These are phyloP conservation scores for Aeminium ludgeri DNA, from an alignment of 495 filamentous ascomycete species.

Conservation along the genomic window DNA sequence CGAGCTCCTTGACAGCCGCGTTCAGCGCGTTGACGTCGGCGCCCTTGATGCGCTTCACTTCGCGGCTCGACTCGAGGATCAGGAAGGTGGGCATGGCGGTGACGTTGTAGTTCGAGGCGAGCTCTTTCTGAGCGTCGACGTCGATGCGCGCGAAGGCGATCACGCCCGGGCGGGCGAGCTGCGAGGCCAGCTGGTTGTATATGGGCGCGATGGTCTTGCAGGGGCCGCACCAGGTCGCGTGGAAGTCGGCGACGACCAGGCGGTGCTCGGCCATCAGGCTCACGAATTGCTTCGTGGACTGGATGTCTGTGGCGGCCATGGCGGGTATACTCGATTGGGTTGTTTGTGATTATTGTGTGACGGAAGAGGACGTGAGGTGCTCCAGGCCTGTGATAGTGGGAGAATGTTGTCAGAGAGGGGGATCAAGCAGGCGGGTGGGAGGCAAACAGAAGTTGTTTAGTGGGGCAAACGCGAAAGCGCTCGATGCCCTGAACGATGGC, in stretches of 20 bases:
- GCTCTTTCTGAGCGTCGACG: conserved; percentile 55
- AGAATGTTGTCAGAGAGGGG: no score
- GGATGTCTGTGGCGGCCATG: no score
- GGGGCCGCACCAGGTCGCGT: conserved; percentile 72
- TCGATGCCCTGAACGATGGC: no score
- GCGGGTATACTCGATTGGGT: no score
- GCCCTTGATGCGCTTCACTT: conserved; percentile 52
- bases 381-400: no score
- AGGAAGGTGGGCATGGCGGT: conserved; percentile 79
- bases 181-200: conserved; percentile 59
- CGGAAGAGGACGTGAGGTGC: no score
- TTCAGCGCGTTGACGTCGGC: conserved; percentile 54
- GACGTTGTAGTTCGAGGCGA: conserved; percentile 54
- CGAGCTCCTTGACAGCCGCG: conserved; percentile 54
- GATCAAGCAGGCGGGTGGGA: no score
- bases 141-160: conserved; percentile 82
- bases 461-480: no score
- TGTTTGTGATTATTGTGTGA: no score
- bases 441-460: no score
- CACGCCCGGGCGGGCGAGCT: conserved; percentile 52
- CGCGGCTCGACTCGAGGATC: conserved; percentile 60
- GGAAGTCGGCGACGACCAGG: conserved; percentile 77
- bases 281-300: no score
- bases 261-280: no score
- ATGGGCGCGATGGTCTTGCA: conserved; percentile 73